These are phyloP conservation scores for Westerdykella sp. DNA, from an alignment of 2,329 filamentous ascomycete species.

Conservation along the genomic window DNA sequence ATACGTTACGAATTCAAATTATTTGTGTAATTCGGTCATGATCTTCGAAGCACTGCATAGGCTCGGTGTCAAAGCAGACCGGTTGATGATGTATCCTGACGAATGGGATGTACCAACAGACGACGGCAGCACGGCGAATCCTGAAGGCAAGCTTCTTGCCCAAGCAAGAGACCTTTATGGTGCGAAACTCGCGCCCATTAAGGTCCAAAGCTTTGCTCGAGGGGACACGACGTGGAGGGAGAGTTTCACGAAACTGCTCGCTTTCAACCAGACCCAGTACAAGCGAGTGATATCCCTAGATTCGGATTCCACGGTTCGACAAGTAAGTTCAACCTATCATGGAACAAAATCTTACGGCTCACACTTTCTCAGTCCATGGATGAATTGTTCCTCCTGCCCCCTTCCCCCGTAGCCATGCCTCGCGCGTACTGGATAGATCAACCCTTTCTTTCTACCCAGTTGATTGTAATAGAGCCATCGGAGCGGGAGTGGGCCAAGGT, in stretches of 20 bases:
- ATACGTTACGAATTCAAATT: slow-evolving; percentile 26
- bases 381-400: slow-evolving; percentile 59
- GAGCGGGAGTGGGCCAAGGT: slow-evolving; percentile 40
- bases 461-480: slow-evolving; percentile 56
- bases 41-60: slow-evolving; percentile 34
- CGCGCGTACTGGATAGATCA: slow-evolving; percentile 61
- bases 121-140: neutral
- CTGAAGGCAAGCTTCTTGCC: slow-evolving; percentile 36
- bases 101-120: slow-evolving; percentile 6
- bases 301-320: slow-evolving; percentile 54
- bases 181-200: slow-evolving; percentile 41
- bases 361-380: slow-evolving; percentile 50
- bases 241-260: slow-evolving; percentile 59
- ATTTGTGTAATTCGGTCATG: slow-evolving; percentile 35
- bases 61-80: slow-evolving; percentile 28
- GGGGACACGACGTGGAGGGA: slow-evolving; percentile 50
- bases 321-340: slow-evolving; percentile 9
- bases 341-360: slow-evolving; percentile 24
- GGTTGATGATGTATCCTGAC: slow-evolving; percentile 14
- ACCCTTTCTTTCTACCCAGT: slow-evolving; percentile 46
- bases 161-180: slow-evolving; percentile 41
- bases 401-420: slow-evolving; percentile 56
- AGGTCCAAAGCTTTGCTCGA: slow-evolving; percentile 23
- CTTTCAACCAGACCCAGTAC: slow-evolving; percentile 59
- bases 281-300: slow-evolving; percentile 49